Conservation (phyloP, 2,329 filamentous ascomycete species). For the Colletotrichum somersetense region DNA sequence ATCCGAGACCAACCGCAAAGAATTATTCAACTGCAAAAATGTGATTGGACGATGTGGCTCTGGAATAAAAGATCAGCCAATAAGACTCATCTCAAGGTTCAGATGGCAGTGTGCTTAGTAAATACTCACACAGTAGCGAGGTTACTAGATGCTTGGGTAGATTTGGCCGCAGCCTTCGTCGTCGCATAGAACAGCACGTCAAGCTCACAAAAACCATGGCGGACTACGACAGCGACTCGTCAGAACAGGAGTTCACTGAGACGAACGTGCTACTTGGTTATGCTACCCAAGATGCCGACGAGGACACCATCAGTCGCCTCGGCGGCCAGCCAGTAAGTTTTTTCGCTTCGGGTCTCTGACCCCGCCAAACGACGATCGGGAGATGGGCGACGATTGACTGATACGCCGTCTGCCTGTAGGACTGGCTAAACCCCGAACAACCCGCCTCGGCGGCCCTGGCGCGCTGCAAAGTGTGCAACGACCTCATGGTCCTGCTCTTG, state of each 20-base stretch:
- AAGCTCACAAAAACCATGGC: conserved; percentile 64
- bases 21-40: too few relatives aligned
- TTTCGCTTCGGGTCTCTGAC: background rate
- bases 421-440: conserved; percentile 82
- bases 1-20: too few relatives aligned
- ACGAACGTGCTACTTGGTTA: conserved; percentile 94
- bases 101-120: background rate
- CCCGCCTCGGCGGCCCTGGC: conserved; percentile 82
- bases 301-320: conserved; percentile 88
- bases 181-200: background rate
- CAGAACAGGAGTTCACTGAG: conserved; percentile 76
- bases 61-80: background rate
- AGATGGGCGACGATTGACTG: conserved; percentile 24
- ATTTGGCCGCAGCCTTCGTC: background rate
- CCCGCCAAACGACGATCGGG: conserved; percentile 17
- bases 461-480: conserved; percentile 89
- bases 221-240: conserved; percentile 83
- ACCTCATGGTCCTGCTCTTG: conserved; percentile 84
- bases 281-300: conserved; percentile 81
- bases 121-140: background rate
- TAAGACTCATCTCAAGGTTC: background rate
- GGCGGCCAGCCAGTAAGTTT: conserved; percentile 85
- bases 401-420: conserved; percentile 61
- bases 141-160: background rate
- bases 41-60: too few relatives aligned